These are phyloP conservation scores for Orychophragmus violaceus DNA, from an alignment of 345 rosid species.

Conservation along the genomic window DNA sequence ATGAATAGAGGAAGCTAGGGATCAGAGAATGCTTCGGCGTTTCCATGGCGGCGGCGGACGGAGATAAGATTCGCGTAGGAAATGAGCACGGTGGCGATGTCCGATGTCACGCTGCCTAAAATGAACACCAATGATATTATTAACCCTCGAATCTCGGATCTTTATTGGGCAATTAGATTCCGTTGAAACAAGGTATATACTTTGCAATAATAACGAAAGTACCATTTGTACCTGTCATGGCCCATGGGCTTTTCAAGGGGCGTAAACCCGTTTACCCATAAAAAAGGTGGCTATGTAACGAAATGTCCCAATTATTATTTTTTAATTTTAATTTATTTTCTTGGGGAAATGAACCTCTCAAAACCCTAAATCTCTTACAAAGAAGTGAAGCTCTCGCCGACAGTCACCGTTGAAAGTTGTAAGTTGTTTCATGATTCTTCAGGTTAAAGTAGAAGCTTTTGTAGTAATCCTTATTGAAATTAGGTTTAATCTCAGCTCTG, in stretches of 20 bases:
- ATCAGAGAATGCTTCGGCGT: conserved; percentile 46
- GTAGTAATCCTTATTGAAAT: not conserved
- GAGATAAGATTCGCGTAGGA: not conserved
- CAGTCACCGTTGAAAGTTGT: not conserved
- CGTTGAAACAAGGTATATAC: conserved; percentile 13
- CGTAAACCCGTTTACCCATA: conserved; percentile 22
- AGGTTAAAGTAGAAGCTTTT: not conserved
- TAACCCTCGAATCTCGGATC: conserved; percentile 15
- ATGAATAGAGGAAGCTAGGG: conserved; percentile 64
- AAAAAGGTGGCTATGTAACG: not conserved
- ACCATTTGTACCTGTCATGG: conserved; percentile 6
- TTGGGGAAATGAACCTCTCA: conserved; percentile 1
- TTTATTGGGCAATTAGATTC: conserved; percentile 29
- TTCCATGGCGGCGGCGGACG: conserved; percentile 46
- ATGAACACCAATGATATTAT: conserved; percentile 11
- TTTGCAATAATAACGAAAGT: not conserved
- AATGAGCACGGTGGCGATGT: not conserved
- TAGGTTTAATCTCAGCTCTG: not conserved
- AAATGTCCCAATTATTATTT: not conserved
- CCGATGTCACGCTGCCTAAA: conserved; percentile 33
- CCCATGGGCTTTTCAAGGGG: conserved; percentile 33
- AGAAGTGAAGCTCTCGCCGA: conserved; percentile 20
- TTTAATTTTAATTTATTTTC: not conserved
- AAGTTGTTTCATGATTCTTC: no score
- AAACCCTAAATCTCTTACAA: conserved; percentile 23